Conservation (phyloP, 2,329 filamentous ascomycete genomes). For the Calonectria montana region DNA sequence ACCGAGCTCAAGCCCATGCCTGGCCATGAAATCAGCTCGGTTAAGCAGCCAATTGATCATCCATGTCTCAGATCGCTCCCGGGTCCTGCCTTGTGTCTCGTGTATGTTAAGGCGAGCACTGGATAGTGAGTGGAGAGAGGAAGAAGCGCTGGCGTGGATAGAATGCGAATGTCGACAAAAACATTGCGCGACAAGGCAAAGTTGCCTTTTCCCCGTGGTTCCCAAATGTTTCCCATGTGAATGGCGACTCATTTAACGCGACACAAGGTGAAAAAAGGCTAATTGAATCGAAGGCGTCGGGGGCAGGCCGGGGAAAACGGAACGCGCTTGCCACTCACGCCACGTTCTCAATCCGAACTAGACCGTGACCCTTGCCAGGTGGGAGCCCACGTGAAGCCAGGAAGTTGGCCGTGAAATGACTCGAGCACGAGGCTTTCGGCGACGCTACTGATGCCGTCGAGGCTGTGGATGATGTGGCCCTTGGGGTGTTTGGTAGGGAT, state of each 20-base stretch:
- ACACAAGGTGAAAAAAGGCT: not conserved
- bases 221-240: not conserved
- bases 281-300: not conserved
- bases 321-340: not conserved
- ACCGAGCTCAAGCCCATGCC: not conserved
- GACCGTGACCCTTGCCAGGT: not conserved
- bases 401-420: not conserved
- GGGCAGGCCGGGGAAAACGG: not conserved
- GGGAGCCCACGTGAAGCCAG: not conserved
- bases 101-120: not conserved
- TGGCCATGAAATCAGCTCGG: not conserved
- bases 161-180: not conserved
- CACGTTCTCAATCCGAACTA: not conserved
- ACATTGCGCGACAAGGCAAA: not conserved
- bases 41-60: not conserved
- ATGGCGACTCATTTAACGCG: not conserved
- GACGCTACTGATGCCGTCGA: not conserved
- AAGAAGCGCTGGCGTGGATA: no score
- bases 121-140: no score
- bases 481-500: not conserved
- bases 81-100: not conserved
- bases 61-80: not conserved
- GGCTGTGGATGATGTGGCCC: not conserved
- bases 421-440: not conserved
- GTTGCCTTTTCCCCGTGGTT: not conserved